These are phyloP conservation scores for Phytophthora pluvialis DNA, from an alignment of 352 stramenopile genomes.

Conservation along the genomic window DNA sequence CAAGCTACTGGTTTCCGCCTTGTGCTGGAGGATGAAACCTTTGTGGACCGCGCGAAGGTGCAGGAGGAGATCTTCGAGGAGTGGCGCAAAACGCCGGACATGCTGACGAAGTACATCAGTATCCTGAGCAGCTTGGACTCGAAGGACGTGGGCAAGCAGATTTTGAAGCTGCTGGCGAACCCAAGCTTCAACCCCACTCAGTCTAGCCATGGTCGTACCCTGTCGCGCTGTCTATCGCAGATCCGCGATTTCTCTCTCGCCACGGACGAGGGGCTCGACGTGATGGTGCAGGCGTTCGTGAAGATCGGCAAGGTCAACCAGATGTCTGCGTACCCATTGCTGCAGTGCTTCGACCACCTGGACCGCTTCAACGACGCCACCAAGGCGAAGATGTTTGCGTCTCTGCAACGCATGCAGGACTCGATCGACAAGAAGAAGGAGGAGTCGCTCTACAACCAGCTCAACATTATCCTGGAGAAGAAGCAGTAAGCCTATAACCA, in stretches of 20 bases:
- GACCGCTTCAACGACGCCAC: constrained; percentile 70
- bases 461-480: constrained; percentile 89
- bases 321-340: constrained; percentile 82
- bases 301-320: constrained; percentile 89
- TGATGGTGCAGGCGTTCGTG: constrained; percentile 74
- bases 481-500: constrained; percentile 78
- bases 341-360: constrained; percentile 84
- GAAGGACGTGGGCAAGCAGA: constrained; percentile 73
- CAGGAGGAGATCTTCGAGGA: constrained; percentile 76
- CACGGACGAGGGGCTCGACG: constrained; percentile 76
- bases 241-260: constrained; percentile 78
- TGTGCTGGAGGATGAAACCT: constrained; percentile 68
- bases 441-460: constrained; percentile 86
- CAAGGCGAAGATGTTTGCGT: constrained; percentile 56
- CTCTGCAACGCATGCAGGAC: constrained; percentile 75
- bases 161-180: constrained; percentile 65
- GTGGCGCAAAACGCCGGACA: constrained; percentile 75
- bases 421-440: constrained; percentile 84
- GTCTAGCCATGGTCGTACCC: constrained; percentile 73
- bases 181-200: constrained; percentile 80
- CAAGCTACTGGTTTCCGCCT: constrained; percentile 67
- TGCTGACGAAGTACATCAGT: constrained; percentile 83
- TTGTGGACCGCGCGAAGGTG: constrained; percentile 60
- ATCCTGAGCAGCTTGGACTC: constrained; percentile 73
- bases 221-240: constrained; percentile 70